Evolutionary conservation across 495 filamentous ascomycete genomes (phyloP), one percentile per base, ranked within the genome.

Genomic region (Oleoguttula mirabilis): DNA sequence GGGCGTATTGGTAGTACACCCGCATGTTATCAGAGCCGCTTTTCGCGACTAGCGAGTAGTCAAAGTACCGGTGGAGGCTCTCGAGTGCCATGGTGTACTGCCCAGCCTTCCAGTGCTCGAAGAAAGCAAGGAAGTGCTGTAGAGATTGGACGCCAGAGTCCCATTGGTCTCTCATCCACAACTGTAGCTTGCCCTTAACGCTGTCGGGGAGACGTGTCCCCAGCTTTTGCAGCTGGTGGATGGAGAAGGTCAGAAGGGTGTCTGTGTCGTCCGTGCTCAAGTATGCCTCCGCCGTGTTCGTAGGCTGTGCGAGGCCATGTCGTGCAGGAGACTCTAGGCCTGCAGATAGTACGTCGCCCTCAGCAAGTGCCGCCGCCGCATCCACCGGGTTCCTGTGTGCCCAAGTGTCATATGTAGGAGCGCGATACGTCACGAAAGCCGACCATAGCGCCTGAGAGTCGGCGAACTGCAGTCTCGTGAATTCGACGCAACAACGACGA

Each of bases 1-100:
- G 66, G 10, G 92, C 92, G 57, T 95, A 96, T 52, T 95, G 90
- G 57, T 96, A 96, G 49, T 87, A 86, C n/a, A 73, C 73, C 16
- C 82, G 76, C 83, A 95, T 87, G 4, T 84, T 90, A 4, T 85
- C 90, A 16, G 21, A 24, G 11, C 36, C 23, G 12, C 21, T n/a
- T 16, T 45, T 38, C 28, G 32, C 40, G 16, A 36, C 28, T 7
- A 53, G 36, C 20, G 38, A 43, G 62, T 94, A 94, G 59, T 98
- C 90, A 56, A 94, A 98, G 60, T 94, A 96, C 28, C 86, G 79
- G 58, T 98, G 88, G 21, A 98, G 71, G 48, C 80, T 79, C 46
- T 98, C 88, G 58, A 95, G 88, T 0, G 88, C 80, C 0, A 79
- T 80, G 10, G 84, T 74, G 55, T 88, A 94, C 60, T 96, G 88